Base-by-base conservation (phyloP, 106 monocot species). In the Dendrobium chrysotoxum region DNA sequence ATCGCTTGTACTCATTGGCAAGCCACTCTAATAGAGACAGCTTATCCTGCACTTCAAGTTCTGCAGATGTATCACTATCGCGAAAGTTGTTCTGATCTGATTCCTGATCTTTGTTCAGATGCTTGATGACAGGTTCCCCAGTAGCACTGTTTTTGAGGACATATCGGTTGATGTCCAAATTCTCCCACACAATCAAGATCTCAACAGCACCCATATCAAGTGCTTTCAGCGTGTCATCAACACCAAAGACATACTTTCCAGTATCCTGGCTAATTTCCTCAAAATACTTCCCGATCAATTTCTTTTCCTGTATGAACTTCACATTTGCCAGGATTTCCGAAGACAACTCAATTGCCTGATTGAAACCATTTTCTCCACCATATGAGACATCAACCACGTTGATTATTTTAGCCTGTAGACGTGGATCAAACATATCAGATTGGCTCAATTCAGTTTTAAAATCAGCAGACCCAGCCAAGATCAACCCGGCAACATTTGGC, bases 301-400 rank as follows among this genome's bases (percentile, higher is more conserved):
- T 66, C 80, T 90, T 90, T 75, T 90, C 90, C 83, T 87, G 87
- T 77, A 90, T 90, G 73, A 90, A 90, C 83, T 90, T 90, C 28
- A 87, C 90, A 78, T 90, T 90, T 7, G 90, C 65, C 39, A 90
- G 23, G 66, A 90, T 87, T 72, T 90, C 90, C 23, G 87, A 77
- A 4, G 90, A 90, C 75, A 90, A n/a, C 65, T 90, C 90, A 54
- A 90, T 85, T 2, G 90, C 90, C 64, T 87, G 90, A 66, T 90
- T 87, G 66, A 87, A 83, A 55, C 83, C 83, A 79, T 83, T 83
- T 30, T 83, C 83, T 7, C 83, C 83, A 3, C 83, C 83, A 85
- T 87, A 87, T 10, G 90, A 90, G 53, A 90, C 90, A 87, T 90
- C 90, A 41, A 90, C 87, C 0, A 90, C 86, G 77, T 90, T 90